These are phyloP conservation scores for Logfia minima DNA, from an alignment of 129 eudicot species.

Conservation along the genomic window DNA sequence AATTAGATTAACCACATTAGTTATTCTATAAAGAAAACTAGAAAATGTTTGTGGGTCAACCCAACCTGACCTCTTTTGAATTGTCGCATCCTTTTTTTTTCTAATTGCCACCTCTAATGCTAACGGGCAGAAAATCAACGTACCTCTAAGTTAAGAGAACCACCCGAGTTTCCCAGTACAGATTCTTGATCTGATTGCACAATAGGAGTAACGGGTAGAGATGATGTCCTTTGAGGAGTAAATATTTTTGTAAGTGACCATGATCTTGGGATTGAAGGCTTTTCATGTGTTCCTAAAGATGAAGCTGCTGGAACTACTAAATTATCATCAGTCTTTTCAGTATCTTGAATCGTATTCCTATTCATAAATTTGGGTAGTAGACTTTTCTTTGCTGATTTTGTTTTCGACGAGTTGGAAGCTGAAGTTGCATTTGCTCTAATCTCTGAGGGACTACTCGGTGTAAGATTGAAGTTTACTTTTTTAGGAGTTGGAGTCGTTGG, in stretches of 20 bases:
- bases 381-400: constrained; percentile 52
- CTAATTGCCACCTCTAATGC: not conserved
- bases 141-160: constrained; percentile 39
- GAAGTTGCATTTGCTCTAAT: constrained; percentile 41
- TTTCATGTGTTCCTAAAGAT: constrained; percentile 42
- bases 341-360: constrained; percentile 41
- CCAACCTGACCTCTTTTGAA: too few relatives aligned
- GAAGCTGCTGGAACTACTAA: constrained; percentile 32
- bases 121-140: not conserved
- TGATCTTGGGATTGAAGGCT: constrained; percentile 61
- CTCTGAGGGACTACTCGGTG: constrained; percentile 60
- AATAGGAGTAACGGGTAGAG: constrained; percentile 72
- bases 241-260: constrained; percentile 77
- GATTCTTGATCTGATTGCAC: constrained; percentile 59
- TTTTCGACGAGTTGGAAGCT: constrained; percentile 48
- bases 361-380: constrained; percentile 54
- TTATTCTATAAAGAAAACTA: too few relatives aligned
- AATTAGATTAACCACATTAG: not conserved
- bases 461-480: constrained; percentile 63
- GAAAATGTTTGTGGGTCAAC: too few relatives aligned
- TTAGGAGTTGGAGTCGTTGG: constrained; percentile 64
- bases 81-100: too few relatives aligned
- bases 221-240: constrained; percentile 74
- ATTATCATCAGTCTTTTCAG: constrained; percentile 43
- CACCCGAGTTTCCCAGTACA: constrained; percentile 34